Conservation (phyloP, 306 rosid genomes). For the Boehmeria nivea region DNA sequence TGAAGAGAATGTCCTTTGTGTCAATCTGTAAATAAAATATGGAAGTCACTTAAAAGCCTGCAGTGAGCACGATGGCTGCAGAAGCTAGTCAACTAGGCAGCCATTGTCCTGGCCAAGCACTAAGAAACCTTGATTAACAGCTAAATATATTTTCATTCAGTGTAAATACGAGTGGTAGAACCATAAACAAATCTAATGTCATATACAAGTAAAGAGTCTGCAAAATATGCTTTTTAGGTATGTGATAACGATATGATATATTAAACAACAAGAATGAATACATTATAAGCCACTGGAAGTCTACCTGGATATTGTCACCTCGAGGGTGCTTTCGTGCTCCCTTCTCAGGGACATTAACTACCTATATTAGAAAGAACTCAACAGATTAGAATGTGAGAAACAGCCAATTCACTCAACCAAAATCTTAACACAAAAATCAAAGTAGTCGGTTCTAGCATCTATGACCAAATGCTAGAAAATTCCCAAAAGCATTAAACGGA, state of each 20-base stretch:
- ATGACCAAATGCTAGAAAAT: neutral
- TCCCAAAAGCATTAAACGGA: neutral
- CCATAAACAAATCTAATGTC: neutral
- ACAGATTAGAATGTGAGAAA: too few relatives aligned
- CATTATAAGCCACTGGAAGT: neutral
- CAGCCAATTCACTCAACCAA: neutral
- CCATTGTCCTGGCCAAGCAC: neutral
- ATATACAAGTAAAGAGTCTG: neutral
- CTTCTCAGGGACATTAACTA: constrained; percentile 98
- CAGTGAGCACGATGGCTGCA: too few relatives aligned
- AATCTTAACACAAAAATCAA: neutral
- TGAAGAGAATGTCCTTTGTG: constrained; percentile 95
- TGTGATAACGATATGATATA: neutral
- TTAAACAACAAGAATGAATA: neutral
- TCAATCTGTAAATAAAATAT: constrained; percentile 71
- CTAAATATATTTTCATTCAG: neutral
- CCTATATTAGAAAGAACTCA: constrained; percentile 40
- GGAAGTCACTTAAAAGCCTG: too few relatives aligned
- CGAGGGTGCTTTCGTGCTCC: constrained; percentile 96
- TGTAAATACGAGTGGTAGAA: constrained; percentile 11
- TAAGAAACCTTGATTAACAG: neutral
- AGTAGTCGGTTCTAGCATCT: neutral
- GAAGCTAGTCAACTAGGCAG: constrained; percentile 2
- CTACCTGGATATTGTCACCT: constrained; percentile 93
- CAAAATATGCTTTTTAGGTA: neutral